Base-by-base conservation (phyloP, 2,329 filamentous ascomycete species). In the Fusarium guadeloupense region DNA sequence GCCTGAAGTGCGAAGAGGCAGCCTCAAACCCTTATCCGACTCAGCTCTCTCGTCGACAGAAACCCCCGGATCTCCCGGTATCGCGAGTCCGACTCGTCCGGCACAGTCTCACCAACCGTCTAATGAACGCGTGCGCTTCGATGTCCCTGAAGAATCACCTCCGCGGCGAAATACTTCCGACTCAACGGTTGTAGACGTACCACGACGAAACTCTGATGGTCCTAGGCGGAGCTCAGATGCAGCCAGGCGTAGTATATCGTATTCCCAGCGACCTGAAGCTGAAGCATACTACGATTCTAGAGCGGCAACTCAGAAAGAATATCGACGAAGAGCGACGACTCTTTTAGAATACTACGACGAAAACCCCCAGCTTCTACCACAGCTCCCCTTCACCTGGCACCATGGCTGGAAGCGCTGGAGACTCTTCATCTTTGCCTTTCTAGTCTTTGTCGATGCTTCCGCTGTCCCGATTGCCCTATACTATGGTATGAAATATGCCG, bases 381-480 rank as follows among this genome's bases (percentile, higher is more conserved):
- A 78, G 65, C 68, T 78, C 21, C 76, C 76, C 5, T 78, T 78
- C 40, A 76, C 76, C 3, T 78, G 76, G 76, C 75, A 77, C 40
- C 76, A 78, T 57, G 76, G 76, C 33, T 69, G 72, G 51, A 72
- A 71, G 38, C 75, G 76, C 17, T 78, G 69, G 73, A 79, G 78
- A 48, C 78, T 83, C 13, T 78, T 79, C 59, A 55, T 83, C 9
- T 78, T 83, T 49, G 75, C 75, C 33, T 77, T 84, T 50, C 69
- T 83, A 20, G 74, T 83, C 50, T 77, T 83, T 52, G 68, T 84
- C 25, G 76, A 78, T 33, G 76, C 74, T 23, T 77, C 74, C 9
- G 73, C 69, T 9, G 54, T 85, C 17, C 83, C 83, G 17, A 81
- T 85, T 54, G 72, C 80, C 2, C 71, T 85, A 5, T 85, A 82